phyloP scores from a whole-genome alignment of 345 rosid genomes.

The Syzygium oleosum region DNA sequence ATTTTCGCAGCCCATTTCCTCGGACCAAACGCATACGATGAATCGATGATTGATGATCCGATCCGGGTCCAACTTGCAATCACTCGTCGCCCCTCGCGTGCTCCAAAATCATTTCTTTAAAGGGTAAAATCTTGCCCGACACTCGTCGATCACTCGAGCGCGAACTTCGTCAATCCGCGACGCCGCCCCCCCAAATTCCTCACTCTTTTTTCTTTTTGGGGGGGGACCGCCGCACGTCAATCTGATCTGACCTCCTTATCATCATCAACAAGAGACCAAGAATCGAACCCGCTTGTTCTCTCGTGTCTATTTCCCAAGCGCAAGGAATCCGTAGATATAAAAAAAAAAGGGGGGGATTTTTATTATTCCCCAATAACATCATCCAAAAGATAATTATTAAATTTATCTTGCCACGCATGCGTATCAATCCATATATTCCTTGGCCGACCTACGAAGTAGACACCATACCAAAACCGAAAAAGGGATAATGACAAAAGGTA shows the following conservation, averaged over 20 bases:
- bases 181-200: neutral
- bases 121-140: neutral
- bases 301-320: neutral
- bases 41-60: neutral
- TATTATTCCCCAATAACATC: neutral
- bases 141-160: neutral
- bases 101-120: accelerated
- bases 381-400: neutral
- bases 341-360: neutral
- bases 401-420: neutral
- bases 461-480: too few relatives aligned
- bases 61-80: neutral
- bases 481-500: too few relatives aligned
- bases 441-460: neutral
- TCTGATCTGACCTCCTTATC: neutral
- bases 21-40: neutral
- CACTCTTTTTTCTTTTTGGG: neutral
- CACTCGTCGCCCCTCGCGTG: neutral
- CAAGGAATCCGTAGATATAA: neutral
- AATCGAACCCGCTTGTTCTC: neutral
- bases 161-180: neutral
- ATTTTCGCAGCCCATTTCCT: neutral
- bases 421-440: neutral
- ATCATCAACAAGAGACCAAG: neutral
- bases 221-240: neutral